Evolutionary conservation across 257 asterid genomes (phyloP), one percentile per base, ranked within the genome.

Genomic region (Solanum appendiculatum): DNA sequence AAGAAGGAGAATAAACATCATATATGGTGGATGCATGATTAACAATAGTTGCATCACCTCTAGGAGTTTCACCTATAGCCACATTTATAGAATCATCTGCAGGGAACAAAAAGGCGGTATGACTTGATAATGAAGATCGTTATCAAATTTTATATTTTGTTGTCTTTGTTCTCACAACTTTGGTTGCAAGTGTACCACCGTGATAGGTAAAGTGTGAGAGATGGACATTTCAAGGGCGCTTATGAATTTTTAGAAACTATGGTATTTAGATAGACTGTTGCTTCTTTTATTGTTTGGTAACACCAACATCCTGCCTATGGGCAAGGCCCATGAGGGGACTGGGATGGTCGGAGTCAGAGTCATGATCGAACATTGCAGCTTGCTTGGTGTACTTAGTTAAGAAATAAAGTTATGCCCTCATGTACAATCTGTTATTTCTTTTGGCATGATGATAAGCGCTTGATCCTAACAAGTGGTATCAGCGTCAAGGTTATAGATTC

Each of bases 1-100:
- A 37, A 37, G 9, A 37, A 37, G 42, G 42, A 37, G 42, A 37
- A 37, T 37, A 37, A 8, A 37, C 42, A 37, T 5, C 7, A 37
- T 37, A 39, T 39, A 39, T 39, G 42, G 15, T 48, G 58, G 98
- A 95, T 23, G 97, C 96, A 5, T 95, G 94, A 9, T 90, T 97
- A 0, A 95, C 98, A 0, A 80, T 94, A 0, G 93, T 92, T 83
- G 98, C 95, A 82, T 90, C 97, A 39, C 82, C 92, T 0, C 91
- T 93, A 2, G 97, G 98, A 1, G 94, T 92, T 15, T 91, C 96
- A 6, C 97, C 98, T 1, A 89, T 92, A 3, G 96, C 95, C 25
- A 89, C 95, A 2, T 95, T 83, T 16, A 87, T 95, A 2, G 98
- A 95, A 60, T 95, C 98, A 15, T 90, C 94, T 33, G 95, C 94